Base-by-base conservation (phyloP, 352 stramenopile genomes). In the Globisporangium nagaii region DNA sequence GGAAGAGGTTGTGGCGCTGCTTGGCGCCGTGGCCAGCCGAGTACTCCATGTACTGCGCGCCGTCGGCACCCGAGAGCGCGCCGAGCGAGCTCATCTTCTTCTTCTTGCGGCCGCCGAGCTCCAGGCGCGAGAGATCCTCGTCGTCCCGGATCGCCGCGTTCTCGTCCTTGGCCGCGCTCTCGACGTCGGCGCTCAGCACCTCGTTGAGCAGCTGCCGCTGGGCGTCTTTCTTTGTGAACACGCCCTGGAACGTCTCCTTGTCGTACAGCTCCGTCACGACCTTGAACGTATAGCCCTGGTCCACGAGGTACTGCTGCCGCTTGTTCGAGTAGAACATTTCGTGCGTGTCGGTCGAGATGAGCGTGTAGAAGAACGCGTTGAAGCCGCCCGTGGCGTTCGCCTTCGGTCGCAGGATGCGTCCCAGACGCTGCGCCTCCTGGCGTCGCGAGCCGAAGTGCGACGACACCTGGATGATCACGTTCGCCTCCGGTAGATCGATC, bases 261-360 rank as follows among this genome's bases (percentile, higher is more conserved):
- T 93, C 80, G 46, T 89, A 96, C 7, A 98, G 76, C 47, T 98
- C 96, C 25, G 92, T 98, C 34, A 98, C 94, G 56, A 99, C 97
- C 79, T 99, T 99, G 76, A 99, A 99, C 20, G 96, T 99, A 72
- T 99, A 99, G 46, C 98, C 98, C 68, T 99, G 98, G 73, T 99
- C 97, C 55, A 99, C 97, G 19, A 99, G 84, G 71, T 99, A 99
- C 70, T 99, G 96, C 70, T 99, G 97, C 3, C 98, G 83, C 68
- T 99, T 99, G 52, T 98, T 96, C 35, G 88, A 98, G 77, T 99
- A 99, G 63, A 97, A 99, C 97, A 99, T 99, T 63, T 99, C 98
- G 63, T 97, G 88, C 43, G 97, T 99, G 71, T 99, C 97, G 9
- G 93, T 98, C 49, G 95, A 98, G 43, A 99, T 97, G 24, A 99